phyloP scores from a whole-genome alignment of 345 rosid genomes.

The Euclidium syriacum region DNA sequence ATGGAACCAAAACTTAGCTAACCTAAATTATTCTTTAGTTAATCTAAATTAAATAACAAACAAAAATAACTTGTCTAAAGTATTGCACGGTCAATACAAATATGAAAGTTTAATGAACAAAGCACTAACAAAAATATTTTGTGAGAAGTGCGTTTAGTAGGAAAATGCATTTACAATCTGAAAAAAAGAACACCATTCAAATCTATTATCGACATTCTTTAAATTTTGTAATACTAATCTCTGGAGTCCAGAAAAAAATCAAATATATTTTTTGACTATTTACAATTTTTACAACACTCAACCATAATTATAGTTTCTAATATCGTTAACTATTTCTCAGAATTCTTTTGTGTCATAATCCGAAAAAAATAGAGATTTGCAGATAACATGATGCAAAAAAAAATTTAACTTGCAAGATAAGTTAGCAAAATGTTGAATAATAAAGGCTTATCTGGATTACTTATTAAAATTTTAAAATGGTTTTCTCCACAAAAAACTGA shows the following conservation, averaged over 20 bases:
- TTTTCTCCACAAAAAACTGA: slow-evolving; percentile 7
- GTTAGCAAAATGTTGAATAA: background rate
- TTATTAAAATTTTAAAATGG: background rate
- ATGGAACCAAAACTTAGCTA: too few species aligned
- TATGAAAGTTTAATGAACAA: background rate
- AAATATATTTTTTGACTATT: too few species aligned
- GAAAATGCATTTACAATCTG: background rate
- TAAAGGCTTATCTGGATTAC: background rate
- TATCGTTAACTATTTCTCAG: background rate
- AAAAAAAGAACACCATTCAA: background rate
- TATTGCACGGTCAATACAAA: too few species aligned
- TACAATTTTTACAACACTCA: too few species aligned
- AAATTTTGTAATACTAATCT: background rate
- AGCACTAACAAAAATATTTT: background rate
- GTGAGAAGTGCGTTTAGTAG: background rate
- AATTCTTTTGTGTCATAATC: background rate
- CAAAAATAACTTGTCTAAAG: too few species aligned
- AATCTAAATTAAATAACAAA: too few species aligned
- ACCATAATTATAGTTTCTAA: too few species aligned
- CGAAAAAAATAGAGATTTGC: background rate
- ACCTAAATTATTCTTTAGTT: too few species aligned
- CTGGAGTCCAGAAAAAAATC: too few species aligned
- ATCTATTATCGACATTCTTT: background rate
- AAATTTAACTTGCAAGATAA: background rate
- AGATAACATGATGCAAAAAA: background rate